Evolutionary conservation across 345 rosid species (phyloP).

Genomic region (Aquilaria malaccensis): DNA sequence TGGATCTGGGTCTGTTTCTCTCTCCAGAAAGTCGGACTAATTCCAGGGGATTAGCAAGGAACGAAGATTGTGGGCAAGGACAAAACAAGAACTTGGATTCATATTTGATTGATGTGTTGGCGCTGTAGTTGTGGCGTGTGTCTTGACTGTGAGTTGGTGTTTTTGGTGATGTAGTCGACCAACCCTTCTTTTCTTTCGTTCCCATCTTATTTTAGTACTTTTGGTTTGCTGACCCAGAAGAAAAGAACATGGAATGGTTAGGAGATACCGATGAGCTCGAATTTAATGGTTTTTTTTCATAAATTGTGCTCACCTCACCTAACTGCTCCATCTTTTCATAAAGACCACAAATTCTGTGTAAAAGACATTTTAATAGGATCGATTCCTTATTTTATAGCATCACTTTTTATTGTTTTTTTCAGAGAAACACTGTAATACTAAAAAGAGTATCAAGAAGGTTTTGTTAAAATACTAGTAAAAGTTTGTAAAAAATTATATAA

Average conservation of each 20-base stretch:
- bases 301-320: not conserved
- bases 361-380: no score
- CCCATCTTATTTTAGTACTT: not conserved
- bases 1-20: not conserved
- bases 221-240: not conserved
- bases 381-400: no score
- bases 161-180: conserved; percentile 22
- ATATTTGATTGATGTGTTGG: not conserved
- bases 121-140: not conserved
- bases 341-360: not conserved
- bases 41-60: not conserved
- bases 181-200: conserved; percentile 4
- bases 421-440: no score
- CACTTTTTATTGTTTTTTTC: no score
- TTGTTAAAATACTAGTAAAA: no score
- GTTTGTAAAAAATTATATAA: no score
- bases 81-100: not conserved
- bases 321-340: not conserved
- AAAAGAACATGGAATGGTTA: not conserved
- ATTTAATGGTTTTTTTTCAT: not conserved
- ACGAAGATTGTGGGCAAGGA: not conserved
- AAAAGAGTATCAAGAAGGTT: no score
- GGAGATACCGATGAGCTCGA: not conserved
- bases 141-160: conserved; percentile 19
- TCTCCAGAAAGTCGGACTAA: no score